Conservation (phyloP, 2,329 filamentous ascomycete species). For the Penicillium vulpinum region DNA sequence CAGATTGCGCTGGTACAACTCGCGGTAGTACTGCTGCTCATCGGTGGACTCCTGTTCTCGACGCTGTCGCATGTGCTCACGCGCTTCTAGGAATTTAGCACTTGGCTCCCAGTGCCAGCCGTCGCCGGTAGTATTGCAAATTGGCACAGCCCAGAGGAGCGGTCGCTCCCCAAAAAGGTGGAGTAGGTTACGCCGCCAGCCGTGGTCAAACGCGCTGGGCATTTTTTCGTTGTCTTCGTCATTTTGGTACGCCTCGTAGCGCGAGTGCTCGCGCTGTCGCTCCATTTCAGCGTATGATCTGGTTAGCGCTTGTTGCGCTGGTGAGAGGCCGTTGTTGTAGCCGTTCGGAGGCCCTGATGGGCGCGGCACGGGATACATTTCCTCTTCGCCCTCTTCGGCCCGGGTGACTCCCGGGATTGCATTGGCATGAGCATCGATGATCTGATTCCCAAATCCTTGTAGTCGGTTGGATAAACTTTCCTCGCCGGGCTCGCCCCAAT, state of each 20-base stretch:
- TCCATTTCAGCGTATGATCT: constrained; percentile 59
- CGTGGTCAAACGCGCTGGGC: constrained; percentile 91
- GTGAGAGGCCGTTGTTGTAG: constrained; percentile 34
- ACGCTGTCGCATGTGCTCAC: constrained; percentile 32
- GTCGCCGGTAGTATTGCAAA: constrained; percentile 84
- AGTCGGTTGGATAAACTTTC: constrained; percentile 44
- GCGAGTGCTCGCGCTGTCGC: constrained; percentile 62
- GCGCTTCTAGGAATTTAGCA: constrained; percentile 70
- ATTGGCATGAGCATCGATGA: constrained; percentile 80
- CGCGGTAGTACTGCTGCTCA: constrained; percentile 36
- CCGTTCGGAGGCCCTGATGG: constrained; percentile 14
- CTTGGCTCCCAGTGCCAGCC: constrained; percentile 94
- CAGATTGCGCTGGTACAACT: constrained; percentile 38
- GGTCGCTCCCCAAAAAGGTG: constrained; percentile 79
- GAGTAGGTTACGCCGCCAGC: constrained; percentile 72
- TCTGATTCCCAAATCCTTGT: constrained; percentile 67
- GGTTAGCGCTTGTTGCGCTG: constrained; percentile 48
- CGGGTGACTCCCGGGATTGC: constrained; percentile 76
- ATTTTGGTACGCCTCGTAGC: constrained; percentile 80
- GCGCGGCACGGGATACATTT: constrained; percentile 39
- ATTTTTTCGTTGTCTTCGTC: constrained; percentile 85
- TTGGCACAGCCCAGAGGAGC: constrained; percentile 73
- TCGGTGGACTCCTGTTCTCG: constrained; percentile 33
- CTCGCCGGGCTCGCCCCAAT: constrained; percentile 25
- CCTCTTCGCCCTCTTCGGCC: constrained; percentile 75